Percentiles rank a stretch among this genome's conserved stretches.
These are phyloP conservation scores for Cordyceps militaris DNA, from an alignment of 2,329 filamentous ascomycete genomes.

Conservation along the genomic window DNA sequence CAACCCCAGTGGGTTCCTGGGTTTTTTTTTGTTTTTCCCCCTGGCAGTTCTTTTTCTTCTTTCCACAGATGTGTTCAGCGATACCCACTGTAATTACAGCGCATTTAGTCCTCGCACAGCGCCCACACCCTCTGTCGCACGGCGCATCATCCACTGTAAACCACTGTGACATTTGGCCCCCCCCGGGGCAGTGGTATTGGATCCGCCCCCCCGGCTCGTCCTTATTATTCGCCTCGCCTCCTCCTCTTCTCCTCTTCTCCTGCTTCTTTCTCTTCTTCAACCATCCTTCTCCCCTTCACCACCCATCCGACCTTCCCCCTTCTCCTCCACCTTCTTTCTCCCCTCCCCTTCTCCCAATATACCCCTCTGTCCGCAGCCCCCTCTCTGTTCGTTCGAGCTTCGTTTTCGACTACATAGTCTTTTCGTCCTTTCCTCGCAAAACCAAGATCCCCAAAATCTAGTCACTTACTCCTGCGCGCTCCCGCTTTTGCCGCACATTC, in stretches of 20 bases:
- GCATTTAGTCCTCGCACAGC: background rate
- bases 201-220: background rate
- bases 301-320: slow-evolving; percentile 22
- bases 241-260: slow-evolving; percentile 24
- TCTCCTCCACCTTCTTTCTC: slow-evolving; percentile 19
- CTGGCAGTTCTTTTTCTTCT: background rate
- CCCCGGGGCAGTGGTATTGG: background rate
- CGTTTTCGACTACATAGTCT: slow-evolving; percentile 17
- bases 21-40: background rate
- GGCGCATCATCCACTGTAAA: background rate
- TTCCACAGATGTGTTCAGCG: too few species aligned
- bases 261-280: slow-evolving; percentile 20
- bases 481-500: background rate
- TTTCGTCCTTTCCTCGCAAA: slow-evolving; percentile 23
- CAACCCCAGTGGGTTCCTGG: background rate
- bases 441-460: slow-evolving; percentile 16
- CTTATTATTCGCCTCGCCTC: background rate
- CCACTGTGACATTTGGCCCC: background rate
- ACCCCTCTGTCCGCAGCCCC: slow-evolving; percentile 19
- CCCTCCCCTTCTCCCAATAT: slow-evolving; percentile 22
- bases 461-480: slow-evolving; percentile 13
- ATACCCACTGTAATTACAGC: background rate
- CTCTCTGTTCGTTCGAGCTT: slow-evolving; percentile 17
- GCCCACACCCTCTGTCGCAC: background rate
- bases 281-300: slow-evolving; percentile 21